Evolutionary conservation across 345 rosid species (phyloP), one percentile per base, ranked within the genome.

Genomic region (Kandelia obovata): DNA sequence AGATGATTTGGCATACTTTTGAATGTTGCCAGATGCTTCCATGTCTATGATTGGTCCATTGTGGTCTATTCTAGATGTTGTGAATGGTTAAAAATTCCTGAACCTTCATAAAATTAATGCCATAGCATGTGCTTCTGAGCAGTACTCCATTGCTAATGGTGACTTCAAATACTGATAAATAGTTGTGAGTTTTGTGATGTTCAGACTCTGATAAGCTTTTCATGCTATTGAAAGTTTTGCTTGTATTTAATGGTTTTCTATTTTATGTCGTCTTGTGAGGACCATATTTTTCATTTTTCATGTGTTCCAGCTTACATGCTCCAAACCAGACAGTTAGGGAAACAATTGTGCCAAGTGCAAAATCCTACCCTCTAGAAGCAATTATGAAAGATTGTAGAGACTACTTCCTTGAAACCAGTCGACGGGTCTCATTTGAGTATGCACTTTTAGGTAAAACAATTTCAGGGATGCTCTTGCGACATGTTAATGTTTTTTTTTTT

Each of bases 281-380:
- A 49, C 31, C 20, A 0, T 30, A 1, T 43, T 62, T 66, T 27
- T 75, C 39, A 26, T 35, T 70, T 27, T 72, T 73, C 6, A 66
- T 71, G 66, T 56, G 34, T 64, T 69, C 61, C 73, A 92, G 98
- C 89, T 79, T 95, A 73, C 98, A 90, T 77, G 97, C 99, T 67
- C 91, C 99, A 70, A 90, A 78, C 80, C 97, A 91, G 87, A 77
- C 85, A 77, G 97, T 94, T 53, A 78, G 95, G 70, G 98, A 91
- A 80, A 81, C 84, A 52, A 89, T 92, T 66, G 99, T 90, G 35
- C 98, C 99, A 55, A 90, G 98, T 82, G 97, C 99, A 55, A 95
- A 95, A 83, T 84, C 95, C 67, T 95, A 90, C 71, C 98, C 99
- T 13, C 77, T 95, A 65, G 90, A 87, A 65, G 96, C 99, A 67